These are phyloP conservation scores for Begonia peltatifolia DNA, from an alignment of 306 rosid species.

Conservation along the genomic window DNA sequence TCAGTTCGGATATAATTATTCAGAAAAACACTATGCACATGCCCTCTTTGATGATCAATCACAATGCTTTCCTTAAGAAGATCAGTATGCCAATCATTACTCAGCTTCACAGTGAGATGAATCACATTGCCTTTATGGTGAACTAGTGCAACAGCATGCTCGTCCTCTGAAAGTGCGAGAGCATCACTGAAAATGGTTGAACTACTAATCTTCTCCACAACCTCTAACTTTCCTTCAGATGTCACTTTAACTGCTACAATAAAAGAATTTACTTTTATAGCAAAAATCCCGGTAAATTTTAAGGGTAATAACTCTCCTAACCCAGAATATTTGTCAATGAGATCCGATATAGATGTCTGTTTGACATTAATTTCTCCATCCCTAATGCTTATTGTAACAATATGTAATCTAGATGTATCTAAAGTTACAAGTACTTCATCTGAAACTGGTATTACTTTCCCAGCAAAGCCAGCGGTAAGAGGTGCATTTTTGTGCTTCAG, in stretches of 20 bases:
- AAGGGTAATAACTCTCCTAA: slow-evolving; percentile 47
- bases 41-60: slow-evolving; percentile 58
- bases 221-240: slow-evolving; percentile 49
- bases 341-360: slow-evolving; percentile 35
- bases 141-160: slow-evolving; percentile 61
- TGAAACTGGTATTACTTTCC: slow-evolving; percentile 56
- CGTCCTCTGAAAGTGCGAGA: slow-evolving; percentile 55
- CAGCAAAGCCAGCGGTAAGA: slow-evolving; percentile 48
- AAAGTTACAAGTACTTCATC: slow-evolving; percentile 48
- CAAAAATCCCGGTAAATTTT: slow-evolving; percentile 58
- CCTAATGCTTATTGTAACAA: slow-evolving; percentile 43
- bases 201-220: slow-evolving; percentile 47
- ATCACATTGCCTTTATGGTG: slow-evolving; percentile 49
- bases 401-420: slow-evolving; percentile 51
- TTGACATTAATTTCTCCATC: slow-evolving; percentile 49
- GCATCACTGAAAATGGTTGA: slow-evolving; percentile 57
- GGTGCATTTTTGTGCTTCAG: slow-evolving; percentile 35
- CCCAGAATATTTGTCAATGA: slow-evolving; percentile 40
- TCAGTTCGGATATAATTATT: slow-evolving; percentile 83
- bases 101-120: slow-evolving; percentile 50
- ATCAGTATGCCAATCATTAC: slow-evolving; percentile 46
- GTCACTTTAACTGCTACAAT: slow-evolving; percentile 40
- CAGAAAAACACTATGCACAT: slow-evolving; percentile 56
- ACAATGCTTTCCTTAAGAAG: slow-evolving; percentile 59
- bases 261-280: slow-evolving; percentile 33